These are phyloP conservation scores for Rostrohypoxylon terebratum DNA, from an alignment of 495 filamentous ascomycete genomes.

Conservation along the genomic window DNA sequence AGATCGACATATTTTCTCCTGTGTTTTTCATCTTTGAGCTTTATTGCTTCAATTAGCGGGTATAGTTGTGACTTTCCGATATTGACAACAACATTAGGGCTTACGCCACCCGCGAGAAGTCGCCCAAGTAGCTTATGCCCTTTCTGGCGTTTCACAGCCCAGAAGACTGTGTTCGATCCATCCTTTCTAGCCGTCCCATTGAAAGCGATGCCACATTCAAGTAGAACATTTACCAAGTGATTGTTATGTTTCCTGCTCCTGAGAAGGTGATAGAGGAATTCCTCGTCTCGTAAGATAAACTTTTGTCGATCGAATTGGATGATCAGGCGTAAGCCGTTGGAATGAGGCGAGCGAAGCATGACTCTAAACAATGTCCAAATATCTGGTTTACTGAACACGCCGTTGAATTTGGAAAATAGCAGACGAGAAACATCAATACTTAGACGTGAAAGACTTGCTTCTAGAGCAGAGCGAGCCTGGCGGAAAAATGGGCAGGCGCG, in stretches of 20 bases:
- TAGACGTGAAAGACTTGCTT: not conserved
- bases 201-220: slow-evolving; percentile 4
- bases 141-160: slow-evolving; percentile 16
- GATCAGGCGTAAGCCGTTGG: not conserved
- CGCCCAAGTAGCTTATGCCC: not conserved
- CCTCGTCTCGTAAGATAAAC: not conserved
- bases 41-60: slow-evolving; percentile 16
- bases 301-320: slow-evolving; percentile 2
- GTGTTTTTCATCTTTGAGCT: not conserved
- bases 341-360: not conserved
- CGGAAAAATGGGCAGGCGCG: not conserved
- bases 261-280: slow-evolving; percentile 5
- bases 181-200: not conserved
- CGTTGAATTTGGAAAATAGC: not conserved
- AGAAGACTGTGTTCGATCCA: slow-evolving; percentile 18
- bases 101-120: slow-evolving; percentile 3
- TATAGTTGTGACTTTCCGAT: not conserved
- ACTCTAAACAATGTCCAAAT: slow-evolving; percentile 10
- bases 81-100: slow-evolving; percentile 5
- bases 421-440: not conserved
- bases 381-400: not conserved
- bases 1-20: slow-evolving; percentile 16
- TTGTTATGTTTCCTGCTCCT: not conserved
- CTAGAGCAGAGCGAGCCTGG: slow-evolving; percentile 6
- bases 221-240: not conserved